phyloP scores from a whole-genome alignment of 768 basidiomycete species.

The Suillus ampliporus region DNA sequence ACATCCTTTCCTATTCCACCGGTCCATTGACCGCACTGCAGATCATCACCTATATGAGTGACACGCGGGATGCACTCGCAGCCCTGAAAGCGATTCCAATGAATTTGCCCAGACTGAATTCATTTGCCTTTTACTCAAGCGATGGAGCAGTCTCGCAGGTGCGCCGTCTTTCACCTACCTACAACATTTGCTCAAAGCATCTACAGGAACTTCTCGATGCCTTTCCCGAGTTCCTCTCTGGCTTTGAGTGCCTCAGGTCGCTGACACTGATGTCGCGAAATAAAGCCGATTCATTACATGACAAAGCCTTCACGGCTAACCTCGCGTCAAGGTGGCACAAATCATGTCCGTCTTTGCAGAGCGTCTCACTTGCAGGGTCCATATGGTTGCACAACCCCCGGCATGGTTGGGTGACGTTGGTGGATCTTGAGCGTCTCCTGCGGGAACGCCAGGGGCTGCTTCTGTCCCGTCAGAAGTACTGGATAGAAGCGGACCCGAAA shows the following conservation, averaged over 20 bases:
- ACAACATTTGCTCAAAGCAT: neutral
- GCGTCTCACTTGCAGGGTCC: slow-evolving; percentile 25
- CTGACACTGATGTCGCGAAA: slow-evolving; percentile 32
- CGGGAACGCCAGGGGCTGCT: slow-evolving; percentile 15
- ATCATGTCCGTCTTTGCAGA: slow-evolving; percentile 27
- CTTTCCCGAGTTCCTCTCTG: slow-evolving; percentile 25
- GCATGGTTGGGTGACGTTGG: slow-evolving; percentile 29
- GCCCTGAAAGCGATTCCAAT: slow-evolving; percentile 26
- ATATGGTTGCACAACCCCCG: slow-evolving; percentile 22
- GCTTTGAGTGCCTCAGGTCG: slow-evolving; percentile 25
- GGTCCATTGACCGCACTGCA: slow-evolving; percentile 27
- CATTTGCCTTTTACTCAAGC: slow-evolving; percentile 30
- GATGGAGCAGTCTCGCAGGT: slow-evolving; percentile 30
- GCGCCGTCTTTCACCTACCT: slow-evolving; percentile 1
- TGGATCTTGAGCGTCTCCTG: slow-evolving; percentile 24
- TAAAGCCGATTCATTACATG: slow-evolving; percentile 23
- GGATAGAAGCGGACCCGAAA: slow-evolving; percentile 7
- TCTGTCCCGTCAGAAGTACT: slow-evolving; percentile 7
- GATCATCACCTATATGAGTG: slow-evolving; percentile 25
- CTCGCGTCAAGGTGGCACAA: slow-evolving; percentile 27
- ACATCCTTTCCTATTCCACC: slow-evolving; percentile 26
- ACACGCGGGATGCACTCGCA: slow-evolving; percentile 21
- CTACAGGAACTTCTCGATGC: slow-evolving; percentile 29
- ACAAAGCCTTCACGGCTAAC: slow-evolving; percentile 11
- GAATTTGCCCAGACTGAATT: slow-evolving; percentile 23